phyloP scores from a whole-genome alignment of 208 protist species.

The Tritrichomonas musculus region DNA sequence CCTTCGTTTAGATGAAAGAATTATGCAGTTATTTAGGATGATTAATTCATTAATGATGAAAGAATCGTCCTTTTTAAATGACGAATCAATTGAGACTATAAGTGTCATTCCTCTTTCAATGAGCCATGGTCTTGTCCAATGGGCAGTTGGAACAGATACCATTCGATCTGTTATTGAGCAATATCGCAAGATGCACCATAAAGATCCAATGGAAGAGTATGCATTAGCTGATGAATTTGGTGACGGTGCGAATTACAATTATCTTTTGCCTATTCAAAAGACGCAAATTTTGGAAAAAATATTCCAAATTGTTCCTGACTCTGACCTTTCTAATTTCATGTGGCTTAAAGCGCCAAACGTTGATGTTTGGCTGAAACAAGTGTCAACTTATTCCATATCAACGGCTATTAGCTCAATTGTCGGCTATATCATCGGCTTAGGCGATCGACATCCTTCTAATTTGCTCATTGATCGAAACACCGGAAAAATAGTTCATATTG shows the following conservation, averaged over 20 bases:
- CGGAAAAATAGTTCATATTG: slow-evolving; percentile 22
- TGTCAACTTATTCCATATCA: neutral
- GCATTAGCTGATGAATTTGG: neutral
- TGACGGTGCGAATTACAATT: neutral
- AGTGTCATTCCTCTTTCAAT: slow-evolving; percentile 1
- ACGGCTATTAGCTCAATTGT: neutral
- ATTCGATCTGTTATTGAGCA: neutral
- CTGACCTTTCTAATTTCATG: neutral
- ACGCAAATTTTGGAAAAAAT: neutral
- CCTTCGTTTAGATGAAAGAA: slow-evolving; percentile 4
- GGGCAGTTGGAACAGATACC: neutral
- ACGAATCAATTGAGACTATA: neutral
- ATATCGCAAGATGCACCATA: neutral
- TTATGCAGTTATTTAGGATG: slow-evolving; percentile 30
- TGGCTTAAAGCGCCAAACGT: neutral
- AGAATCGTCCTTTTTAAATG: neutral
- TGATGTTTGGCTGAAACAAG: neutral
- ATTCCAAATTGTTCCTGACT: neutral
- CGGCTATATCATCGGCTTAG: slow-evolving; percentile 8
- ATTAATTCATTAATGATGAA: neutral
- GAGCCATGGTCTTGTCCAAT: neutral
- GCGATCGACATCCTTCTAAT: neutral
- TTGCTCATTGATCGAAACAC: slow-evolving; percentile 3
- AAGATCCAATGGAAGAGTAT: neutral
- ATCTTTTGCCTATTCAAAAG: neutral